These are phyloP conservation scores for Backusella westeae DNA, from an alignment of 192 early-diverging fungal genomes.

Conservation along the genomic window DNA sequence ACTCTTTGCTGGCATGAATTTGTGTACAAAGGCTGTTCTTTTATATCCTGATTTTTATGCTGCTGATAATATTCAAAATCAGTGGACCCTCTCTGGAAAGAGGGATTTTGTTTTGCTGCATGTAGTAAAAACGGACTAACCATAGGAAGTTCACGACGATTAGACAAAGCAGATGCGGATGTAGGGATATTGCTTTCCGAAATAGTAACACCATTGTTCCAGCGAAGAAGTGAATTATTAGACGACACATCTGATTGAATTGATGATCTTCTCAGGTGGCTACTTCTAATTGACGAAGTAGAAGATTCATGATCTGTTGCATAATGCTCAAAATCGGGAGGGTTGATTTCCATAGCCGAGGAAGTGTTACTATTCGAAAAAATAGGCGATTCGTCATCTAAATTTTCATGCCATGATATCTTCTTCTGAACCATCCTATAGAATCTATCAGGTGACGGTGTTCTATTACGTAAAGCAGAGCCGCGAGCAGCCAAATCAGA, in stretches of 20 bases:
- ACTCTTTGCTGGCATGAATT: slow-evolving; percentile 1
- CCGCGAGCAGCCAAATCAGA: slow-evolving; percentile 1
- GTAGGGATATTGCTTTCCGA: background rate
- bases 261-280: slow-evolving; percentile 31
- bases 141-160: background rate
- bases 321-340: slow-evolving; percentile 27
- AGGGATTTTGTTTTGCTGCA: background rate
- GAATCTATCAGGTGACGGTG: slow-evolving; percentile 34
- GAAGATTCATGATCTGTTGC: slow-evolving; percentile 34
- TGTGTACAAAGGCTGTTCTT: background rate
- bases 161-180: slow-evolving; percentile 2
- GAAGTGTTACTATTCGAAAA: background rate
- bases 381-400: slow-evolving; percentile 9
- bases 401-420: slow-evolving; percentile 21
- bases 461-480: slow-evolving; percentile 8
- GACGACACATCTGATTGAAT: slow-evolving; percentile 28
- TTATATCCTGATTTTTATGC: background rate
- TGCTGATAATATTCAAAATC: background rate
- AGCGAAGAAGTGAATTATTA: slow-evolving; percentile 13
- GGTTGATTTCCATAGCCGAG: background rate
- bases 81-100: background rate
- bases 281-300: slow-evolving; percentile 36
- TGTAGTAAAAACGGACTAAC: slow-evolving; percentile 12
- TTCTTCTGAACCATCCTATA: slow-evolving; percentile 33
- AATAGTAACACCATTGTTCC: background rate